phyloP scores from a whole-genome alignment of 192 early-diverging fungal species.

The Coemansia reversa region DNA sequence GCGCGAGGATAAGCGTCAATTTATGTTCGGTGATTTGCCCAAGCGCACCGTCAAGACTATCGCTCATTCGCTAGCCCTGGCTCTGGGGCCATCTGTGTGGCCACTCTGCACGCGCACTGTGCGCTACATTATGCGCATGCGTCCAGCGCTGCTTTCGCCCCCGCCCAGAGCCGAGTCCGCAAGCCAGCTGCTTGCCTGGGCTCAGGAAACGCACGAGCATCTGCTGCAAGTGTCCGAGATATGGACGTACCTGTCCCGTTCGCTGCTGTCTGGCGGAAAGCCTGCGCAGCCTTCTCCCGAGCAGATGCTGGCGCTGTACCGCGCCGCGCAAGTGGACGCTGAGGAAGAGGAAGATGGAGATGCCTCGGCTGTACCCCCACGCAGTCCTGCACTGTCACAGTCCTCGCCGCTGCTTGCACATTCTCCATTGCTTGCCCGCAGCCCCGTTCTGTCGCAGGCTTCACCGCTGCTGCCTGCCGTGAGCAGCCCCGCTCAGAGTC shows the following conservation, averaged over 20 bases:
- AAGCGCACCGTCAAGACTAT: conserved; percentile 94
- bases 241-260: conserved; percentile 34
- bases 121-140: conserved; percentile 31
- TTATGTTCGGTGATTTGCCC: conserved; percentile 88
- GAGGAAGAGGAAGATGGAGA: neutral
- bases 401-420: neutral
- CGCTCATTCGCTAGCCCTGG: conserved; percentile 70
- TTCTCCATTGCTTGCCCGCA: neutral
- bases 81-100: conserved; percentile 45
- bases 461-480: neutral
- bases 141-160: neutral
- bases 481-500: neutral
- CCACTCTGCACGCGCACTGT: conserved; percentile 40
- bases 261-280: conserved; percentile 10
- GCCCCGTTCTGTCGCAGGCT: neutral
- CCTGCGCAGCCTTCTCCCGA: conserved; percentile 10
- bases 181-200: conserved; percentile 12
- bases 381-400: neutral
- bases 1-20: conserved; percentile 58
- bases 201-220: conserved; percentile 2
- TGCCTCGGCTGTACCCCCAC: neutral
- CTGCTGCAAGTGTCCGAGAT: conserved; percentile 23
- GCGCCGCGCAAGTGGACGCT: conserved; percentile 13
- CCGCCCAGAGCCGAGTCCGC: neutral
- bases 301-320: conserved; percentile 32